phyloP scores from a whole-genome alignment of 441 rosid genomes.

The Jatropha podagrica region DNA sequence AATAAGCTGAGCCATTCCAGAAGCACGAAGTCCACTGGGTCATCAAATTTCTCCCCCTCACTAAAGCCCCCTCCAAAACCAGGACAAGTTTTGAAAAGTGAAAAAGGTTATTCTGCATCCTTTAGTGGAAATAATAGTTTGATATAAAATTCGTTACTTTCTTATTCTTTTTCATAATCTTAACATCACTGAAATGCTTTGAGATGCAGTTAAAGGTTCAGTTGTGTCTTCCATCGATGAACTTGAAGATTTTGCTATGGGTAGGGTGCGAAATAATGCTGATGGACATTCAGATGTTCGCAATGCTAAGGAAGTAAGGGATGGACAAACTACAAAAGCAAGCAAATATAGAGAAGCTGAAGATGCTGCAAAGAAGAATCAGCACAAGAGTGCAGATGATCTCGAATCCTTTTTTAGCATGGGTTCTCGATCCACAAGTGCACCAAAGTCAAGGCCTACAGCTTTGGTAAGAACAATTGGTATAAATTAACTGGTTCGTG shows the following conservation, averaged over 20 bases:
- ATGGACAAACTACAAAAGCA: conserved; percentile 27
- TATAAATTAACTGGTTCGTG: conserved; percentile 13
- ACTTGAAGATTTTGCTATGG: conserved; percentile 77
- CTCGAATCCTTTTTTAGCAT: conserved; percentile 57
- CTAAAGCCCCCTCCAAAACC: conserved; percentile 78
- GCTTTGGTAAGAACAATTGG: conserved; percentile 44
- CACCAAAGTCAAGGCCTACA: conserved; percentile 58
- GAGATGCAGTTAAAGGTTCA: conserved; percentile 50
- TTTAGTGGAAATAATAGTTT: conserved; percentile 18
- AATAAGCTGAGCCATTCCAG: conserved; percentile 41
- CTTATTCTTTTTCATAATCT: conserved; percentile 18
- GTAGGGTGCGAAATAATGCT: conserved; percentile 41
- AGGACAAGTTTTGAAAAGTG: conserved; percentile 50
- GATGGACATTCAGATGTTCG: conserved; percentile 25
- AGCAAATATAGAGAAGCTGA: conserved; percentile 58
- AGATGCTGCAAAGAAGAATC: conserved; percentile 39
- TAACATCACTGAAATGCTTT: conserved; percentile 17
- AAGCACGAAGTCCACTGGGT: conserved; percentile 30
- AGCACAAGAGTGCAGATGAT: conserved; percentile 48
- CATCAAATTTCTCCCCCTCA: conserved; percentile 36
- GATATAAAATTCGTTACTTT: conserved; percentile 4
- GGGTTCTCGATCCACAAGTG: conserved; percentile 68
- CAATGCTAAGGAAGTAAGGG: conserved; percentile 32
- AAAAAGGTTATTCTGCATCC: conserved; percentile 47
- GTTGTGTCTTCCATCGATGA: conserved; percentile 59